These are phyloP conservation scores for Linnemannia exigua DNA, from an alignment of 192 early-diverging fungal genomes.

Conservation along the genomic window DNA sequence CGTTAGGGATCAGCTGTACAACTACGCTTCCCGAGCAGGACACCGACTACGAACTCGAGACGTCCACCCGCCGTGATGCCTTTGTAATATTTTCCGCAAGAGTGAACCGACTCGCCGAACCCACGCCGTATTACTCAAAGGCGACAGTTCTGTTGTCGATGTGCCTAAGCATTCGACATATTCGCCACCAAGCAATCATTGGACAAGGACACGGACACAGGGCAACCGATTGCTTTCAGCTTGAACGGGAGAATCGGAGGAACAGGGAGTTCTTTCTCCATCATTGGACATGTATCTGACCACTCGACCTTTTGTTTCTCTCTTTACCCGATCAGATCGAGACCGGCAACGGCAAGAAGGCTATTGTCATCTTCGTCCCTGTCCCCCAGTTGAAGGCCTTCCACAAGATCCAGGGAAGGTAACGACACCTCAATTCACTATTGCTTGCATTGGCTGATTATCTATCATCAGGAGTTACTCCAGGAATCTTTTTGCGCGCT, in stretches of 20 bases:
- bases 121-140: neutral
- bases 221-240: neutral
- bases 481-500: neutral
- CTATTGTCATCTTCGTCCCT: conserved; percentile 97
- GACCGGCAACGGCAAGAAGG: conserved; percentile 95
- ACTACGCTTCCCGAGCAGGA: neutral
- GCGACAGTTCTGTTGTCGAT: neutral
- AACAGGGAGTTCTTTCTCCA: neutral
- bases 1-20: neutral
- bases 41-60: neutral
- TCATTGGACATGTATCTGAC: neutral
- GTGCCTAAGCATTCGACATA: neutral
- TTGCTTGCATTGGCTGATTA: neutral
- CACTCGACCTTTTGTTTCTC: neutral
- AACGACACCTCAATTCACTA: neutral
- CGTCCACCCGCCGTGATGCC: neutral
- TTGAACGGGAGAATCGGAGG: neutral
- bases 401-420: conserved; percentile 96
- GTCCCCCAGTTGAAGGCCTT: conserved; percentile 94
- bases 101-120: neutral
- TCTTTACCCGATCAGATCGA: conserved; percentile 72
- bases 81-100: neutral
- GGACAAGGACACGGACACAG: neutral
- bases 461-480: neutral
- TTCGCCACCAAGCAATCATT: neutral